Percentiles rank a stretch among this genome's conserved stretches.
These are phyloP conservation scores for Trapa bicornis DNA, from an alignment of 345 rosid species.

Conservation along the genomic window DNA sequence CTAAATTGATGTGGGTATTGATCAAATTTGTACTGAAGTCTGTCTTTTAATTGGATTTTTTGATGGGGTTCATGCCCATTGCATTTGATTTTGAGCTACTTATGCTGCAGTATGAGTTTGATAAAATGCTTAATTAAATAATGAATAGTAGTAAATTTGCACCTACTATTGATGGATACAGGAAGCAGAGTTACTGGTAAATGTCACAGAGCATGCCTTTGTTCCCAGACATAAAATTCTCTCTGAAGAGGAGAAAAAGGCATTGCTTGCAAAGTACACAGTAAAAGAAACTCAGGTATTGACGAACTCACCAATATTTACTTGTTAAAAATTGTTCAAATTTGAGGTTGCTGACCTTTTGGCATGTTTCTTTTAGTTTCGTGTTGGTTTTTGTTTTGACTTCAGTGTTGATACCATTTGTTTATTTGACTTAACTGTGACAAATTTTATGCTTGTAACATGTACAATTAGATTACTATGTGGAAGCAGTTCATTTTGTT, in stretches of 20 bases:
- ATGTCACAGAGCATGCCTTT: conserved; percentile 38
- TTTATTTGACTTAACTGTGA: neutral
- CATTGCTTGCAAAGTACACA: conserved; percentile 29
- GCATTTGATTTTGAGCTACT: neutral
- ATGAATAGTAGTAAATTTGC: neutral
- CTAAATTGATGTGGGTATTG: neutral
- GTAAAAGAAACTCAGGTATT: conserved; percentile 44
- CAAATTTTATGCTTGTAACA: neutral
- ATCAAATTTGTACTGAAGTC: neutral
- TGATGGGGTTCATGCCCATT: too few relatives aligned
- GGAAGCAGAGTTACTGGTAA: conserved; percentile 42
- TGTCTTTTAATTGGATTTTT: too few relatives aligned
- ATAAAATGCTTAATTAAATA: neutral
- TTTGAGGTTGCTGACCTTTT: neutral
- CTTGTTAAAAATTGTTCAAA: neutral
- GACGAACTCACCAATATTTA: neutral
- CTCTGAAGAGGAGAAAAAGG: conserved; percentile 37
- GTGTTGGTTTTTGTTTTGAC: neutral
- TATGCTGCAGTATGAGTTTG: neutral
- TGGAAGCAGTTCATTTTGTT: neutral
- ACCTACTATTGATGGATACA: conserved; percentile 11
- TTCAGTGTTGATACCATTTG: neutral
- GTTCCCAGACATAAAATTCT: conserved; percentile 40
- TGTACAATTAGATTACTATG: neutral
- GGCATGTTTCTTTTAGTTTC: neutral